Base-by-base conservation (phyloP, 140 eudicot genomes). In the Oenanthe javanica region DNA sequence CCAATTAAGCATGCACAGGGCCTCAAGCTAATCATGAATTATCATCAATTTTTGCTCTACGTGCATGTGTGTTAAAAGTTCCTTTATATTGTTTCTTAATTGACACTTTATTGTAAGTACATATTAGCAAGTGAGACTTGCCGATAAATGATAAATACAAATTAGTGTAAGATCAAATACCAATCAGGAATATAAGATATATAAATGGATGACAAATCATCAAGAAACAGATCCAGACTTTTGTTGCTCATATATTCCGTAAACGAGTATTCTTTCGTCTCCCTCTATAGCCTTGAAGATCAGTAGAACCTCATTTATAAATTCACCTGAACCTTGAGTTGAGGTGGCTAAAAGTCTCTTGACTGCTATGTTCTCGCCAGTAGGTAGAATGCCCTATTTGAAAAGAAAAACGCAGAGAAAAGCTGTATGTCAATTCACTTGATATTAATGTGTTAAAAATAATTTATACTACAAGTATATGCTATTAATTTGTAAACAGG, bases 141-240 rank as follows among this genome's bases (percentile, higher is more conserved):
- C 31, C 31, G 31, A 31, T 31, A 31, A 31, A 31, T 31, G 31
- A 31, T 31, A 31, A 31, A 31, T 31, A 31, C 31, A 31, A 31
- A 31, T 31, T 31, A 31, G 31, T 31, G 31, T 31, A 31, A 31
- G 31, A 31, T 31, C 4, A 75, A 23, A 15, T 11, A 15, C 27
- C 47, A 69, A 14, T 15, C 27, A 25, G 19, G 54, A 48, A 45
- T 49, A 15, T 19, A 52, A 50, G 79, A 36, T 16, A 77, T 10
- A 23, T 6, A 50, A 21, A 55, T 3, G n/a, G 11, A 52, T 18
- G 9, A 72, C 82, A 13, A 23, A 87, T 89, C 91, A 69, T 79
- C 71, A n/a, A 88, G 85, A 75, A 88, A 83, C 50, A 69, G 64
- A 76, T 88, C 89, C 19, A 88, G 85, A 50, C 91, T 88, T 27